Base-by-base conservation (phyloP, 345 rosid genomes). In the Capsella bursapastoris region DNA sequence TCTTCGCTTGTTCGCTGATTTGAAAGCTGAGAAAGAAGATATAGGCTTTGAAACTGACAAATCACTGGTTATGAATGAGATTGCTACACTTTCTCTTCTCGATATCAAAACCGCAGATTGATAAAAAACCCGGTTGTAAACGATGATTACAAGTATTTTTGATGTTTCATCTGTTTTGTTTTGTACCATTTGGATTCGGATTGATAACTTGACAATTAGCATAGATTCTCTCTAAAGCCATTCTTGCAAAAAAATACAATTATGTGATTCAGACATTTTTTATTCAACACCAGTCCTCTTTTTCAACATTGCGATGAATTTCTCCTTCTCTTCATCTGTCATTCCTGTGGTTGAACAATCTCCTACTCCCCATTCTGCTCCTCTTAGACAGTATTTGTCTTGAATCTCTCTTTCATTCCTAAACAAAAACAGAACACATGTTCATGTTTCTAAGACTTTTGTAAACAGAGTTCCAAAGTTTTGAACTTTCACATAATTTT, bases 341-440 rank as follows among this genome's bases (percentile, higher is more conserved):
- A 94, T 91, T 8, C 87, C 96, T 43, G 79, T 95, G 0, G 90
- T 81, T 14, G 98, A 89, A 58, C 98, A 94, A 78, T 94, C 98
- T 68, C 98, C 98, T 0, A 93, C 87, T 5, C 98, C 98, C 97
- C 97, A 91, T 71, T 91, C 97, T 3, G 98, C 97, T 22, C 96
- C 98, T 0, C 98, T 86, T 14, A 91, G 38, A 80, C 98, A 93
- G 71, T 93, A 94, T 66, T 91, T 94, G 83, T 91, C 96, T 70
- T 79, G 86, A 60, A 79, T 83, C 56, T 67, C 81, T 82, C 78
- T 86, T 67, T 72, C 73, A 82, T 93, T 89, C 86, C 98, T 89
- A 12, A 68, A 12, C 27, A 41, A 1, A 22, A 55, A 64, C 59
- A 61, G n/a, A 66, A 52, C 15, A 41, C 51, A 28, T 22, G 34